Evolutionary conservation across 768 basidiomycete species (phyloP).

Genomic region (Chalciporus chontae): DNA sequence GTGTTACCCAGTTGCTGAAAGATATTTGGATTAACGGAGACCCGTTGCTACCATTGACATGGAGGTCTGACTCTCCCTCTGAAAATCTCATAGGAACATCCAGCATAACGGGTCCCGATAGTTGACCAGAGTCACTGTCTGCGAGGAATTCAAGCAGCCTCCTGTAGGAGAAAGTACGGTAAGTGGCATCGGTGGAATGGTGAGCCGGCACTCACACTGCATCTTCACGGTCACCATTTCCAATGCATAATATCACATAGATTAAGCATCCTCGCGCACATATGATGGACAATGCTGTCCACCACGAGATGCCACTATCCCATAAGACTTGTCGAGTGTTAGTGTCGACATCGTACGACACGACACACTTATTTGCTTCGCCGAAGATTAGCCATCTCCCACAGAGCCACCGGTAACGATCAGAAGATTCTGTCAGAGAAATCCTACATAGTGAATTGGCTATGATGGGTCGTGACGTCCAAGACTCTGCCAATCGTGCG

Average conservation of each 20-base stretch:
- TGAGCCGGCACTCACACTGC: neutral
- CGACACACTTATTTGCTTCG: neutral
- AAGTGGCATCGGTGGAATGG: too few relatives aligned
- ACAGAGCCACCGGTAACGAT: neutral
- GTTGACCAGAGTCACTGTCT: neutral
- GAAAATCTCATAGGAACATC: neutral
- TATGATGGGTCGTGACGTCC: neutral
- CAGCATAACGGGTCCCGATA: neutral
- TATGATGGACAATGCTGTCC: neutral
- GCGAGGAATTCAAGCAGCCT: neutral
- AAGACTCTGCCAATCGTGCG: neutral
- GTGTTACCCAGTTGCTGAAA: neutral
- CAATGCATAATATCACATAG: neutral
- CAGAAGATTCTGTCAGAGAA: neutral
- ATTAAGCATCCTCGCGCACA: neutral
- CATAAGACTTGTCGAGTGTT: neutral
- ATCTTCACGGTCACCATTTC: neutral
- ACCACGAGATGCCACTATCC: neutral
- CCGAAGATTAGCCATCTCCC: neutral
- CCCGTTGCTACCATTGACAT: neutral
- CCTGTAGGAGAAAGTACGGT: neutral
- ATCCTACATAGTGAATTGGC: neutral
- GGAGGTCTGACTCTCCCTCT: neutral
- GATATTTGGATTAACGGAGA: neutral
- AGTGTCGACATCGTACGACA: neutral